Conservation (phyloP, 2,329 filamentous ascomycete species). For the Dothideomycetes sp. region DNA sequence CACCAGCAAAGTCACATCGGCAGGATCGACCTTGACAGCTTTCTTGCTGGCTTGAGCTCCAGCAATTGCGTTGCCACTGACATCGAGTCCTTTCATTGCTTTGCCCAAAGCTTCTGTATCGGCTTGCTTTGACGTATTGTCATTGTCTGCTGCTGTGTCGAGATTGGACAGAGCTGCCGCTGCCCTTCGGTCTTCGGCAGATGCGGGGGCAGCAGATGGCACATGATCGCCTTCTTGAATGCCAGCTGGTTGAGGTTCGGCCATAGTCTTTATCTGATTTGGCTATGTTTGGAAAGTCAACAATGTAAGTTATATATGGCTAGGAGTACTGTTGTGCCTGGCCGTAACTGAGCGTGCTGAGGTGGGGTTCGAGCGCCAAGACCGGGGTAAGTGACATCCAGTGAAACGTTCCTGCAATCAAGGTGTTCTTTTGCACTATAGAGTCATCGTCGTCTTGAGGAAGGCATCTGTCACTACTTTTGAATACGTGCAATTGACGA, state of each 20-base stretch:
- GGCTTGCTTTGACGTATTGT: slow-evolving; percentile 44
- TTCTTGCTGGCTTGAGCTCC: slow-evolving; percentile 23
- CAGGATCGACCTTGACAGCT: slow-evolving; percentile 59
- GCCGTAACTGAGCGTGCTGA: too few species aligned
- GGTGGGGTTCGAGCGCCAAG: too few species aligned
- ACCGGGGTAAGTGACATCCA: too few species aligned
- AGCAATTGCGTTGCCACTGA: slow-evolving; percentile 26
- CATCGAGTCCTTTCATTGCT: slow-evolving; percentile 54
- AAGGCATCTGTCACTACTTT: too few species aligned
- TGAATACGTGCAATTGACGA: too few species aligned
- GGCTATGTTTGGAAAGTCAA: background rate
- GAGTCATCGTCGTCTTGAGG: too few species aligned
- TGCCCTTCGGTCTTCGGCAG: slow-evolving; percentile 68
- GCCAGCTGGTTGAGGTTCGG: slow-evolving; percentile 48
- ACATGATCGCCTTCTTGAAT: slow-evolving; percentile 50
- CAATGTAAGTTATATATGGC: background rate
- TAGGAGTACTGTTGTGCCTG: too few species aligned
- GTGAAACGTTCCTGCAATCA: too few species aligned
- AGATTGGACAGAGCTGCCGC: slow-evolving; percentile 62
- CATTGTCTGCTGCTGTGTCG: slow-evolving; percentile 40
- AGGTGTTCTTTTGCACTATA: too few species aligned
- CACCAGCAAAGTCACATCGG: slow-evolving; percentile 60
- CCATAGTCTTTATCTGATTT: slow-evolving; percentile 33
- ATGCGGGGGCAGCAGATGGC: slow-evolving; percentile 42
- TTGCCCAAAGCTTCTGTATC: slow-evolving; percentile 61